Evolutionary conservation across 108 stramenopile genomes (phyloP).

Genomic region (Pseudonitzschia multiseries): DNA sequence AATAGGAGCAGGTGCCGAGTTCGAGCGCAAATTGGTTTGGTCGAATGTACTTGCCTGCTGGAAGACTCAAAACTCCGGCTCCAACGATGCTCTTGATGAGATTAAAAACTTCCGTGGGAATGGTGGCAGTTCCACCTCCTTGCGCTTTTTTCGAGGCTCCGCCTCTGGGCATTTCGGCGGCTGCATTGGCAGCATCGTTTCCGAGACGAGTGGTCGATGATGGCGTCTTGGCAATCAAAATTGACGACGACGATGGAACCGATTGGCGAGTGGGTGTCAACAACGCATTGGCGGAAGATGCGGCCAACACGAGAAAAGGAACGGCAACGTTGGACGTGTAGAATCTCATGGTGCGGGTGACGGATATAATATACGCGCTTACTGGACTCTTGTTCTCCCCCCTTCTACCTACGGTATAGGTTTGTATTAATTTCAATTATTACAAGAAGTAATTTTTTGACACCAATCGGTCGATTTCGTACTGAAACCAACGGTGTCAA

Average conservation of each 20-base stretch:
- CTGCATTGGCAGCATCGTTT: slow-evolving; percentile 19
- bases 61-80: slow-evolving; percentile 92
- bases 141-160: slow-evolving; percentile 1
- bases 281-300: slow-evolving; percentile 5
- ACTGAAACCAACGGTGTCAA: too few species aligned
- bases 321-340: neutral
- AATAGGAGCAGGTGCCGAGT: neutral
- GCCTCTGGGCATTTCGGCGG: slow-evolving; percentile 27
- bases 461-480: too few species aligned
- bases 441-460: too few species aligned
- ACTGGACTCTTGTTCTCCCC: too few species aligned
- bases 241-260: neutral
- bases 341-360: neutral
- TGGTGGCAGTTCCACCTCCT: slow-evolving; percentile 65
- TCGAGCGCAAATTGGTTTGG: neutral
- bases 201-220: slow-evolving; percentile 15
- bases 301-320: neutral
- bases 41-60: slow-evolving; percentile 71
- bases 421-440: too few species aligned
- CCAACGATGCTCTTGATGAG: slow-evolving; percentile 91
- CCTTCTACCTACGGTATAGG: too few species aligned
- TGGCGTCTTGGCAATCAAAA: slow-evolving; percentile 12
- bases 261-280: slow-evolving; percentile 23
- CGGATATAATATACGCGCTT: too few species aligned
- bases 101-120: slow-evolving; percentile 89